These are phyloP conservation scores for Monosporascus sp. DNA, from an alignment of 2,329 filamentous ascomycete species.

Conservation along the genomic window DNA sequence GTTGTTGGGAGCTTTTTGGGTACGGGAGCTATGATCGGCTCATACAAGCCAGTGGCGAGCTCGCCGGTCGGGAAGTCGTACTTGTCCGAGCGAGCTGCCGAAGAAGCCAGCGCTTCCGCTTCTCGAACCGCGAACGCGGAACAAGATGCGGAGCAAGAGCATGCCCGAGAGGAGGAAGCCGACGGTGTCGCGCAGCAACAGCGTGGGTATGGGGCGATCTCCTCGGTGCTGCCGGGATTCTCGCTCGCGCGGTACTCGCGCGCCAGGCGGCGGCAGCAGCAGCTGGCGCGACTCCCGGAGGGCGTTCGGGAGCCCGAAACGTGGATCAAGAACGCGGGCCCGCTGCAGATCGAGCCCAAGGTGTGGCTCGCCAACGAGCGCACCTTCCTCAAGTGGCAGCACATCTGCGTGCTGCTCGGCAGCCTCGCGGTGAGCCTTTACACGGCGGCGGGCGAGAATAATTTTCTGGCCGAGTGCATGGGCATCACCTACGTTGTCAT, in stretches of 20 bases:
- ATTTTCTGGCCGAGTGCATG: slow-evolving; percentile 69
- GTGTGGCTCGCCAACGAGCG: slow-evolving; percentile 98
- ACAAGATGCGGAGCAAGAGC: slow-evolving; percentile 16
- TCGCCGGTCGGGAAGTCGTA: slow-evolving; percentile 66
- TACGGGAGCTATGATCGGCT: slow-evolving; percentile 36
- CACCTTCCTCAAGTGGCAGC: slow-evolving; percentile 98
- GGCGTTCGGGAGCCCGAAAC: slow-evolving; percentile 79
- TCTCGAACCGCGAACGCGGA: slow-evolving; percentile 9
- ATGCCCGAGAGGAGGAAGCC: slow-evolving; percentile 22
- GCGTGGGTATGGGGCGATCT: slow-evolving; percentile 51
- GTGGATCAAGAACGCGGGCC: slow-evolving; percentile 93
- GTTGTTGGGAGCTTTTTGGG: slow-evolving; percentile 86
- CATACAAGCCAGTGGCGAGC: slow-evolving; percentile 56
- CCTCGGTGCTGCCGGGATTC: slow-evolving; percentile 74
- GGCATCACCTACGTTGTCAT: slow-evolving; percentile 80
- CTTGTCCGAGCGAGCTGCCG: slow-evolving; percentile 49
- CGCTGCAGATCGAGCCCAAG: slow-evolving; percentile 91
- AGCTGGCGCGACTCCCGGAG: slow-evolving; percentile 61
- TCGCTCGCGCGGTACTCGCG: slow-evolving; percentile 72
- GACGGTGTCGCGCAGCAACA: slow-evolving; percentile 12
- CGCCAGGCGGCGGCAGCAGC: slow-evolving; percentile 44
- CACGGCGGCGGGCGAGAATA: slow-evolving; percentile 71
- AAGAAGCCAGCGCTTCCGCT: slow-evolving; percentile 33
- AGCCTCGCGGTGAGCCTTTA: slow-evolving; percentile 79
- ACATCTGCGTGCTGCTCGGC: slow-evolving; percentile 84